A percentile compares a stretch with the other conserved stretches of the same genome.
Evolutionary conservation across 2,329 filamentous ascomycete genomes (phyloP).

Genomic region (Epicoccum sorghinum): DNA sequence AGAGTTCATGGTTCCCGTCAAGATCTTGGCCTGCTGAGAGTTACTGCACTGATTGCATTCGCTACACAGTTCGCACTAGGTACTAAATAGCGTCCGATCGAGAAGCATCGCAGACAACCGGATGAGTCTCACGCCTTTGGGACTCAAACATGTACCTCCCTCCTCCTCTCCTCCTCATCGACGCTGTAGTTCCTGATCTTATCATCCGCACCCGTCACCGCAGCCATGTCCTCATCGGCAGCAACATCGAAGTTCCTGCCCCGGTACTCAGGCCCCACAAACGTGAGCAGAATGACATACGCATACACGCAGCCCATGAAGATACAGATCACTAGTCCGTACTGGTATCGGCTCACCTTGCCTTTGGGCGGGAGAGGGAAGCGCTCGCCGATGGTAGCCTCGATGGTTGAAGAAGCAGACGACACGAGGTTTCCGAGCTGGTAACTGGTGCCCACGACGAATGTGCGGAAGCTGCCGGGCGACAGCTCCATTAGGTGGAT

Average conservation of each 20-base stretch:
- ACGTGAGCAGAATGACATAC: slow-evolving; percentile 66
- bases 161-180: slow-evolving; percentile 1
- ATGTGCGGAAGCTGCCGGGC: slow-evolving; percentile 74
- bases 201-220: slow-evolving; percentile 22
- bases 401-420: slow-evolving; percentile 74
- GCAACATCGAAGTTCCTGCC: slow-evolving; percentile 40
- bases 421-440: slow-evolving; percentile 79
- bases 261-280: slow-evolving; percentile 64
- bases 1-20: no score
- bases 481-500: slow-evolving; percentile 80
- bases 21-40: no score
- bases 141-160: background rate
- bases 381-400: slow-evolving; percentile 73
- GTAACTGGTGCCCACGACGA: slow-evolving; percentile 75
- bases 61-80: no score
- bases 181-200: slow-evolving; percentile 9
- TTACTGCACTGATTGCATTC: no score
- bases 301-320: slow-evolving; percentile 86
- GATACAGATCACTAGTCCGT: slow-evolving; percentile 85
- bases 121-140: no score
- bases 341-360: slow-evolving; percentile 53
- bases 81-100: no score
- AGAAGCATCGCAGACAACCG: no score
- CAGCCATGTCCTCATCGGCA: slow-evolving; percentile 43
- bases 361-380: slow-evolving; percentile 70